Conservation (phyloP, 75 land plant species). For the Gnetum montanum region DNA sequence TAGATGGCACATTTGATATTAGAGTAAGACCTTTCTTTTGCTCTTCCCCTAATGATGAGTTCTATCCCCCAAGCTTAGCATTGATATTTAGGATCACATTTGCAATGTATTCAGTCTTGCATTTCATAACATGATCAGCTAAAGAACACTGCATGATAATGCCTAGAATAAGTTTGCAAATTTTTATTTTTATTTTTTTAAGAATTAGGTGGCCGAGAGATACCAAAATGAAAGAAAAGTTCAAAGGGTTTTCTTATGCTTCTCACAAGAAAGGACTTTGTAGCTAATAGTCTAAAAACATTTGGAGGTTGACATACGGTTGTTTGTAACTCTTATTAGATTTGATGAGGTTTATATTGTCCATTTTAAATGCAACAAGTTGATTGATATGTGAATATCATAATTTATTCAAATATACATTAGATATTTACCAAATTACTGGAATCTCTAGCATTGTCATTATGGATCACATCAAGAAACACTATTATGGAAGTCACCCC, state of each 20-base stretch:
- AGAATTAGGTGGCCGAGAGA: too few relatives aligned
- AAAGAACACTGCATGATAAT: slow-evolving; percentile 17
- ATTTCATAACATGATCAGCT: slow-evolving; percentile 10
- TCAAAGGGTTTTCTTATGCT: too few relatives aligned
- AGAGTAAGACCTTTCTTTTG: slow-evolving; percentile 1
- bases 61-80: slow-evolving; percentile 17
- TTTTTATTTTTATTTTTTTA: too few relatives aligned
- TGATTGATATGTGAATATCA: slow-evolving; percentile 65
- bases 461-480: slow-evolving; percentile 73
- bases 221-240: too few relatives aligned
- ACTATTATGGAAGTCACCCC: slow-evolving; percentile 85
- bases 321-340: slow-evolving; percentile 80
- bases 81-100: slow-evolving; percentile 21
- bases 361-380: slow-evolving; percentile 90
- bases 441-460: slow-evolving; percentile 64
- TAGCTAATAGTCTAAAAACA: too few relatives aligned
- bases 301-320: slow-evolving; percentile 78
- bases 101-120: slow-evolving; percentile 13
- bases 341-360: slow-evolving; percentile 85
- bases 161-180: too few relatives aligned
- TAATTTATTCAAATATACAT: slow-evolving; percentile 82
- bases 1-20: slow-evolving; percentile 9
- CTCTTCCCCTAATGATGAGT: slow-evolving; percentile 10
- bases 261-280: too few relatives aligned
- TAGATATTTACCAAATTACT: slow-evolving; percentile 61